phyloP scores from a whole-genome alignment of 2,329 filamentous ascomycete genomes.

The Byssothecium circinans region DNA sequence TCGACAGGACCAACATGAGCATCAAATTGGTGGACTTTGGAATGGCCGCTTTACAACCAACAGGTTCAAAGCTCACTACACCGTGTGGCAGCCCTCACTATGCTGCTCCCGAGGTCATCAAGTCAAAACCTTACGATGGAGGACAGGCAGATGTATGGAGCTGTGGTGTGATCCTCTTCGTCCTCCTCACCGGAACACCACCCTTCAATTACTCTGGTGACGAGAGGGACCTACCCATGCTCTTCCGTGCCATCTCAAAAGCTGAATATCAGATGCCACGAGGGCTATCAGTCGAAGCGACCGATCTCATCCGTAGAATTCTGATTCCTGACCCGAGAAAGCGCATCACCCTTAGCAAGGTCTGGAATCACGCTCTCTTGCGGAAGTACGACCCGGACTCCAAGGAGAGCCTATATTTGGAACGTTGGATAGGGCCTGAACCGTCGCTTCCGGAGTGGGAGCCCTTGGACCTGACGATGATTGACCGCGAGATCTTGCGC shows the following conservation, averaged over 20 bases:
- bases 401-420: conserved; percentile 52
- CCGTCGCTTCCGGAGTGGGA: conserved; percentile 64
- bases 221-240: conserved; percentile 58
- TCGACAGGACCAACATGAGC: conserved; percentile 68
- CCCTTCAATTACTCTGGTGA: conserved; percentile 66
- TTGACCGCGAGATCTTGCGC: conserved; percentile 79
- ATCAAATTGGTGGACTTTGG: conserved; percentile 98
- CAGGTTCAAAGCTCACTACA: conserved; percentile 76
- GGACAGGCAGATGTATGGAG: conserved; percentile 94
- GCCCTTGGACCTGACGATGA: conserved; percentile 63
- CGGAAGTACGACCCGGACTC: conserved; percentile 69
- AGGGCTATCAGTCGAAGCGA: conserved; percentile 64
- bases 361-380: conserved; percentile 87
- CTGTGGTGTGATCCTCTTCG: conserved; percentile 74
- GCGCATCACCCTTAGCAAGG: conserved; percentile 76
- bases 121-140: conserved; percentile 75
- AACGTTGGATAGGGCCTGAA: conserved; percentile 55
- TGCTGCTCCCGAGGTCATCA: conserved; percentile 88
- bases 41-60: conserved; percentile 90
- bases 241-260: conserved; percentile 62
- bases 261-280: conserved; percentile 53
- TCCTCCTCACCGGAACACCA: conserved; percentile 78
- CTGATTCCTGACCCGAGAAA: conserved; percentile 75
- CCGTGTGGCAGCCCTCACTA: conserved; percentile 97
- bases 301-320: conserved; percentile 78